Conservation (phyloP, 23 red algal genomes). For the Gracilaria caudata region DNA sequence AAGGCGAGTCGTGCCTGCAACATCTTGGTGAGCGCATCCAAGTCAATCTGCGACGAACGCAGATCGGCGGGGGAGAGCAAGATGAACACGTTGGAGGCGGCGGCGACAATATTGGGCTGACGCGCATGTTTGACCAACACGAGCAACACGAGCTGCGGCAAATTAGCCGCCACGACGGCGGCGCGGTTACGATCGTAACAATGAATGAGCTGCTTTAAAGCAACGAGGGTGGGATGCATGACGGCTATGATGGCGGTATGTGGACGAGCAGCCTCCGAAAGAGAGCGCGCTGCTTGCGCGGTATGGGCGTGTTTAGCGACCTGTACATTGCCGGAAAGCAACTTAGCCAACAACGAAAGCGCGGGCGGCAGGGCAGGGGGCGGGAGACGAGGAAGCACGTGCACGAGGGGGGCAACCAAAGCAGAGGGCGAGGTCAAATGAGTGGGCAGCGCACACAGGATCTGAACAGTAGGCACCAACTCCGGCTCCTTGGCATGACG, state of each 20-base stretch:
- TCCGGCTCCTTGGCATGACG: background rate
- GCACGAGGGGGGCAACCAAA: background rate
- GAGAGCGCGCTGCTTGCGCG: background rate
- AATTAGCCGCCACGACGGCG: background rate
- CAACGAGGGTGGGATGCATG: conserved; percentile 1
- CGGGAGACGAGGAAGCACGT: background rate
- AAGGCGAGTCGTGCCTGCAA: background rate
- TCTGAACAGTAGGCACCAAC: background rate
- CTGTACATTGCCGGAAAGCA: background rate
- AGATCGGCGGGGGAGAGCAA: conserved; percentile 15
- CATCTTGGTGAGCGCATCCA: background rate
- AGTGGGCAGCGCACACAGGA: background rate
- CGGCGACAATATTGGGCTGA: background rate
- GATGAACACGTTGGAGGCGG: conserved; percentile 19
- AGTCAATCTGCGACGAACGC: background rate
- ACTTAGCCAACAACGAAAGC: background rate
- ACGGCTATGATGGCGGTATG: background rate
- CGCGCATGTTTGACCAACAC: background rate
- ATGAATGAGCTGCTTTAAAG: background rate
- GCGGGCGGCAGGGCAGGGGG: background rate
- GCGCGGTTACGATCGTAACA: conserved; percentile 25
- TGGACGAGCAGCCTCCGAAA: background rate
- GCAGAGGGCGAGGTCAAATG: background rate
- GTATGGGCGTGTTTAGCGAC: background rate
- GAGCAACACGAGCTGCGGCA: conserved; percentile 20